Percentiles rank a stretch among this genome's conserved stretches.
These are phyloP conservation scores for Penicillium subrubescens DNA, from an alignment of 495 filamentous ascomycete species.

Conservation along the genomic window DNA sequence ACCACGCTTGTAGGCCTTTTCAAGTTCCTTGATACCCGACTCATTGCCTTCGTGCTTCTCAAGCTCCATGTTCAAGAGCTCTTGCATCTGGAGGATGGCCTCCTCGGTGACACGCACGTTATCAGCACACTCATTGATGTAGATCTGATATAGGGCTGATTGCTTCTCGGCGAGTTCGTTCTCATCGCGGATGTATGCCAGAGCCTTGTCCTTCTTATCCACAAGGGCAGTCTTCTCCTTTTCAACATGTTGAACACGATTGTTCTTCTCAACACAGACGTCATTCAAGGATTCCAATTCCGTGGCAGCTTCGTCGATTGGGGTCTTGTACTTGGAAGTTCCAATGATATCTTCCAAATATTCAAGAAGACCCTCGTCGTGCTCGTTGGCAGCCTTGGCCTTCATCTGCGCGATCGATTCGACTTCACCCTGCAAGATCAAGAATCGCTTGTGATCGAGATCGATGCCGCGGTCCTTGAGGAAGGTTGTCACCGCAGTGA, in stretches of 20 bases:
- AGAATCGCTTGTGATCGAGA: constrained; percentile 95
- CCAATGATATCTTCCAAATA: constrained; percentile 99
- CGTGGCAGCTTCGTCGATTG: constrained; percentile 88
- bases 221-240: constrained; percentile 91
- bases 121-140: constrained; percentile 81
- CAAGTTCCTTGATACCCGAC: constrained; percentile 84
- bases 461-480: constrained; percentile 88
- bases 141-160: constrained; percentile 86
- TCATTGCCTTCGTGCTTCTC: constrained; percentile 92
- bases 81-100: constrained; percentile 86
- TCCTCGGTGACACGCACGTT: constrained; percentile 90
- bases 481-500: constrained; percentile 86
- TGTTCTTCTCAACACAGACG: constrained; percentile 89
- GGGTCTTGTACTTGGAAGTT: constrained; percentile 94
- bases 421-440: constrained; percentile 96
- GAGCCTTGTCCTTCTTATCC: constrained; percentile 93
- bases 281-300: constrained; percentile 93
- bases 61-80: constrained; percentile 81
- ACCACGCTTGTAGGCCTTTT: constrained; percentile 81
- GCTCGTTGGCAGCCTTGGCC: constrained; percentile 88
- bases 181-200: constrained; percentile 85
- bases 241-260: constrained; percentile 94
- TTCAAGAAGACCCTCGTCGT: constrained; percentile 93
- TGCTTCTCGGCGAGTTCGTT: constrained; percentile 91
- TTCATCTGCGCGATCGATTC: constrained; percentile 99